A percentile compares a stretch with the other conserved stretches of the same genome.
phyloP scores from a whole-genome alignment of 2,329 filamentous ascomycete genomes.

The Fusarium musae region DNA sequence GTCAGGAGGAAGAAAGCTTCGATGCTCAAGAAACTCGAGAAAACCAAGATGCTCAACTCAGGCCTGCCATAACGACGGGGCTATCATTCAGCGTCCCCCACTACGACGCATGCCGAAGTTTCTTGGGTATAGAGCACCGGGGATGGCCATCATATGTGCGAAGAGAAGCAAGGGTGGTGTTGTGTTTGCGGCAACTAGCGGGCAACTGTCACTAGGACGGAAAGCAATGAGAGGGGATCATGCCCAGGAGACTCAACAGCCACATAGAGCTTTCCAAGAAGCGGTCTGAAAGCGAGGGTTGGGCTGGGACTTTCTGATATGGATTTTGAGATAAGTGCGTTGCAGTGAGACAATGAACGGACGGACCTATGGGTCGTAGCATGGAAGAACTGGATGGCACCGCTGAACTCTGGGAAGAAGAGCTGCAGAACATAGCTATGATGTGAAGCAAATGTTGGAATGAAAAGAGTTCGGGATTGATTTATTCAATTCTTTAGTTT shows the following conservation, averaged over 20 bases:
- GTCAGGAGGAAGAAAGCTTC: neutral
- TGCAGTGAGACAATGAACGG: too few species aligned
- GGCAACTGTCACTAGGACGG: too few species aligned
- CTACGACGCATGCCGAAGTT: neutral
- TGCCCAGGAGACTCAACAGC: neutral
- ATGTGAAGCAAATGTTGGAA: neutral
- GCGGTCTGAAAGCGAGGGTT: neutral
- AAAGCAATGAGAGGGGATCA: neutral
- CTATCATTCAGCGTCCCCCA: neutral
- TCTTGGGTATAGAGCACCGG: too few species aligned
- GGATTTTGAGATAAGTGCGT: too few species aligned
- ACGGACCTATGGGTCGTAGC: neutral
- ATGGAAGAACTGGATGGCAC: neutral
- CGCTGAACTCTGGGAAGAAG: too few species aligned
- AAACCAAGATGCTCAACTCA: neutral
- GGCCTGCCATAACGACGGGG: too few species aligned
- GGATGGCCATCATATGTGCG: neutral
- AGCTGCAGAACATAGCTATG: neutral
- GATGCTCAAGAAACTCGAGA: neutral
- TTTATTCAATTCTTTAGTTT: neutral
- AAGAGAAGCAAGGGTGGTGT: neutral
- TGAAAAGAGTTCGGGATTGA: neutral
- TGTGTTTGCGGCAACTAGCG: neutral
- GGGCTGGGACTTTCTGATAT: neutral
- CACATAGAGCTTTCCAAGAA: neutral